Evolutionary conservation across 495 filamentous ascomycete genomes (phyloP).

Genomic region (Neurospora hispaniola): DNA sequence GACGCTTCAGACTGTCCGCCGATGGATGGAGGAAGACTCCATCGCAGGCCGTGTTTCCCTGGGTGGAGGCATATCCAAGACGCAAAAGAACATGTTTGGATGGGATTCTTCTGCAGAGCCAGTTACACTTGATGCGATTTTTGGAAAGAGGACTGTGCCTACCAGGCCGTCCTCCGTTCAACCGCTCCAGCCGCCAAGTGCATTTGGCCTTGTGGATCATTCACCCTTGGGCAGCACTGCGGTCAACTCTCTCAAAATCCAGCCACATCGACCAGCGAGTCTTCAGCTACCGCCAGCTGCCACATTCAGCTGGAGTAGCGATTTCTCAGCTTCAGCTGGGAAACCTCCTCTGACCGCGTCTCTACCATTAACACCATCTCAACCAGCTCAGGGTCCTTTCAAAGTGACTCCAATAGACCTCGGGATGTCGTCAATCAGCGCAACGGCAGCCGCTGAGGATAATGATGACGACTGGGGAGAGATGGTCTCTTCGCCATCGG

Average conservation of each 20-base stretch:
- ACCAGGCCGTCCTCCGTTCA: conserved; percentile 15
- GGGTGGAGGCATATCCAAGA: conserved; percentile 31
- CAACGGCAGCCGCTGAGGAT: conserved; percentile 13
- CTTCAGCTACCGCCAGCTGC: conserved; percentile 13
- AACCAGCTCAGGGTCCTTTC: neutral
- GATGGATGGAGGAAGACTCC: conserved; percentile 52
- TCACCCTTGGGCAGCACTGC: conserved; percentile 2
- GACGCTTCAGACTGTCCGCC: conserved; percentile 42
- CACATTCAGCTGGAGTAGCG: conserved; percentile 29
- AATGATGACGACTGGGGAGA: conserved; percentile 46
- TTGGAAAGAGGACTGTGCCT: conserved; percentile 22
- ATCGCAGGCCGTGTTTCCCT: conserved; percentile 38
- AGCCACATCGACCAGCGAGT: conserved; percentile 11
- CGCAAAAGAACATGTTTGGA: conserved; percentile 39
- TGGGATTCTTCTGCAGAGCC: conserved; percentile 42
- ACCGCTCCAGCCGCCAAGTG: neutral
- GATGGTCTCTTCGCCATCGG: conserved; percentile 39
- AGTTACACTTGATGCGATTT: conserved; percentile 35
- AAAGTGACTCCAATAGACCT: neutral
- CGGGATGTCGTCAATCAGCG: neutral
- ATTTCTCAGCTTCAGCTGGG: conserved; percentile 3
- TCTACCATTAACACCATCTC: neutral
- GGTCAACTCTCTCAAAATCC: conserved; percentile 1
- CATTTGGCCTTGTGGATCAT: neutral
- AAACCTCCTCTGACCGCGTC: neutral